Evolutionary conservation across 2,329 filamentous ascomycete species (phyloP).

Genomic region (Beauveria sp.): DNA sequence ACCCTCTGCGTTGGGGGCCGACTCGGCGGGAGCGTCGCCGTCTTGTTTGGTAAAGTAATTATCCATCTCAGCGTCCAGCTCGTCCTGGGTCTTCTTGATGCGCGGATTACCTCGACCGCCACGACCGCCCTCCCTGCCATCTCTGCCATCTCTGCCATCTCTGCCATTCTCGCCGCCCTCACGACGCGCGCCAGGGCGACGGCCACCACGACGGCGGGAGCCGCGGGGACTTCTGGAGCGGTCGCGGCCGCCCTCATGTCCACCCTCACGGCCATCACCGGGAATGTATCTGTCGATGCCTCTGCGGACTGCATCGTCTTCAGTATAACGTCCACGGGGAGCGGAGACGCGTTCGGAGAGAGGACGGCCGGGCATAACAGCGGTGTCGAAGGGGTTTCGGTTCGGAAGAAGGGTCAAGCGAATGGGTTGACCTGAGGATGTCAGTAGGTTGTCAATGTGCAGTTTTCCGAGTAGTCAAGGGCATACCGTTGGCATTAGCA

Average conservation of each 20-base stretch:
- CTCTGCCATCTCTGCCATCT: conserved; percentile 18
- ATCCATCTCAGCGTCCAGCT: conserved; percentile 93
- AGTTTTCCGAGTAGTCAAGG: not conserved
- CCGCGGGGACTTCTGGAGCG: conserved; percentile 50
- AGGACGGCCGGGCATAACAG: conserved; percentile 46
- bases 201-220: conserved; percentile 35
- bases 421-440: conserved; percentile 63
- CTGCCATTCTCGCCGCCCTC: conserved; percentile 22
- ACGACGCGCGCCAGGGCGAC: conserved; percentile 42
- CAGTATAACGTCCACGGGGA: conserved; percentile 41
- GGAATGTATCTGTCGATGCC: conserved; percentile 77
- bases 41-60: conserved; percentile 66
- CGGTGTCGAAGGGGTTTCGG: conserved; percentile 51
- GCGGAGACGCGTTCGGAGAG: conserved; percentile 54
- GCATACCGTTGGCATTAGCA: conserved; percentile 72
- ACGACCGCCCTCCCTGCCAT: conserved; percentile 26
- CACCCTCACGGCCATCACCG: conserved; percentile 31
- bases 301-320: conserved; percentile 53
- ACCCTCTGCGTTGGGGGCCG: conserved; percentile 20
- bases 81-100: conserved; percentile 78
- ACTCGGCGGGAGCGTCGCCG: conserved; percentile 27
- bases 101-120: conserved; percentile 42
- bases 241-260: conserved; percentile 30
- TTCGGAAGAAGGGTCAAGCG: conserved; percentile 57
- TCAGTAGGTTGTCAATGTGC: not conserved